Percentiles rank a stretch among this genome's conserved stretches.
Conservation (phyloP, 2,329 filamentous ascomycete species). For the Coniochaeta sp. region DNA sequence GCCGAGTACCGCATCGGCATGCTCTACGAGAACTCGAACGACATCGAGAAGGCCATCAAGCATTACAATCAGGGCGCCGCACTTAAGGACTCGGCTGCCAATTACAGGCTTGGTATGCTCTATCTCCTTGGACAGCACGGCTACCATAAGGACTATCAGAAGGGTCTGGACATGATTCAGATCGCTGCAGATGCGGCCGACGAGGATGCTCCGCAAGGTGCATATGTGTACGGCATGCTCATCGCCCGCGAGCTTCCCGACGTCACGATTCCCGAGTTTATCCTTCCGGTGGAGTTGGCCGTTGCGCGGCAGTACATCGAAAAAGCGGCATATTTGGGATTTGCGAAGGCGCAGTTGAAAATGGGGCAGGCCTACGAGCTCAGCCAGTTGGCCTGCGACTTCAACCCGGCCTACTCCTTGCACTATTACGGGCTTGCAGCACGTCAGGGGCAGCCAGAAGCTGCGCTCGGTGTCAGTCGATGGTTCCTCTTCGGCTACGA, state of each 20-base stretch:
- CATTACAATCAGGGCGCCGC: slow-evolving; percentile 82
- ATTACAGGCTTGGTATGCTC: slow-evolving; percentile 92
- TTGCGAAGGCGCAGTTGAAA: slow-evolving; percentile 92
- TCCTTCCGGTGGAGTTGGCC: slow-evolving; percentile 64
- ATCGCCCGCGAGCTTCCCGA: slow-evolving; percentile 87
- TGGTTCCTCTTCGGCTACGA: slow-evolving; percentile 98
- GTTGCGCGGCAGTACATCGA: slow-evolving; percentile 83
- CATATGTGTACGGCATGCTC: slow-evolving; percentile 94
- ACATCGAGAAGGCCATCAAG: slow-evolving; percentile 81
- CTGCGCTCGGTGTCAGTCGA: slow-evolving; percentile 92
- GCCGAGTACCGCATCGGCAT: slow-evolving; percentile 97
- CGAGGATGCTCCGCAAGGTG: slow-evolving; percentile 93
- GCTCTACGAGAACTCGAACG: slow-evolving; percentile 94
- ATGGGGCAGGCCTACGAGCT: slow-evolving; percentile 96
- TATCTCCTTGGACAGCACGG: slow-evolving; percentile 89
- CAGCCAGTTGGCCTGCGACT: slow-evolving; percentile 88
- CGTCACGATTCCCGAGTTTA: slow-evolving; percentile 66
- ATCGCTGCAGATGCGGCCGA: slow-evolving; percentile 81
- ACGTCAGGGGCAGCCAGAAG: slow-evolving; percentile 86
- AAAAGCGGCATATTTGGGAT: slow-evolving; percentile 92
- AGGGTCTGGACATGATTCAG: slow-evolving; percentile 75
- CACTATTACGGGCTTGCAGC: slow-evolving; percentile 95
- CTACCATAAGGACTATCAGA: slow-evolving; percentile 71
- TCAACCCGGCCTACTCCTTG: slow-evolving; percentile 83
- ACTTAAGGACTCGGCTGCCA: slow-evolving; percentile 79